Evolutionary conservation across 2,329 filamentous ascomycete genomes (phyloP), one percentile per base, ranked within the genome.

Genomic region (Escovopsis sp.): DNA sequence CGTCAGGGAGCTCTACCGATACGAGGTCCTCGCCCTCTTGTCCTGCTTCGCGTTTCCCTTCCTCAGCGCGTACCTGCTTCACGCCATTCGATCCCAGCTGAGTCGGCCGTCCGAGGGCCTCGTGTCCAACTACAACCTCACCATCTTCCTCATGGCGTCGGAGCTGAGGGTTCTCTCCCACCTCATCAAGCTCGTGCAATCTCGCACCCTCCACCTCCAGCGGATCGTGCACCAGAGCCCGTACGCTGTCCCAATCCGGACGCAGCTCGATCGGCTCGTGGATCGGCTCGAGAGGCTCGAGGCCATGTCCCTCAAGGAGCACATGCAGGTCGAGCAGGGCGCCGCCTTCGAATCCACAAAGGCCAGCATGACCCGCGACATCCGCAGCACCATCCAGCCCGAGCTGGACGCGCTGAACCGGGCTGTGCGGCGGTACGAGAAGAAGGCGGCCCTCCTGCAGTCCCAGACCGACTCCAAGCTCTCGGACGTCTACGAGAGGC

Each of bases 111-210:
- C 86, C 0, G 87, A 93, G 58, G 85, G 85, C 2, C 68, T 96
- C 10, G 81, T 96, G 6, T 94, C 86, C 4, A 85, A 94, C 59
- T 93, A 89, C 63, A 95, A 95, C 59, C 69, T 96, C 43, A 87
- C 82, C 11, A 85, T 96, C 41, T 96, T 95, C 59, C 68, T 94
- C 3, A 71, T 94, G 15, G 85, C 83, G 1, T 84, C 89, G 4
- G 89, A 96, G 61, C 68, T 95, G 26, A 80, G 85, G 3, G 89
- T 89, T 0, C 66, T 87, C 39, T 77, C 84, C 1, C 88, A 95
- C 55, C 64, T 93, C 26, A 75, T 94, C 47, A 85, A 80, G 55
- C 73, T 95, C 53, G 72, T 93, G 4, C 80, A 86, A 53, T 73
- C 77, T 12, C 76, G 85, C 32, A 94, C 87, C 3, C 66, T 93